A percentile compares a stretch with the other conserved stretches of the same genome.
phyloP scores from a whole-genome alignment of 257 asterid genomes.

The Fraxinus excelsior region DNA sequence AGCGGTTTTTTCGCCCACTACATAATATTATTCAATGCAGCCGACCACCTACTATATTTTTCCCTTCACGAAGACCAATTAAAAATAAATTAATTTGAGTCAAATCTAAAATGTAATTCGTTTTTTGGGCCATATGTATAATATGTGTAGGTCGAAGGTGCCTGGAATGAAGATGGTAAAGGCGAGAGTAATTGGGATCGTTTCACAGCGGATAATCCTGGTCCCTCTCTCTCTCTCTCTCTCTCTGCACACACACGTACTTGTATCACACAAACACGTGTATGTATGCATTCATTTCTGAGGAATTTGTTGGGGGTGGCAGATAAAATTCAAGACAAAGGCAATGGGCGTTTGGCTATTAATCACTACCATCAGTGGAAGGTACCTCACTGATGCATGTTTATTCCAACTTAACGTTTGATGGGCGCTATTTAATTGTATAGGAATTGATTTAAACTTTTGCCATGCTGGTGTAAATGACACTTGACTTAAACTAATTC shows the following conservation, averaged over 20 bases:
- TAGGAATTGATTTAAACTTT: too few species aligned
- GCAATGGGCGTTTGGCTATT: neutral
- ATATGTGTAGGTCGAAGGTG: neutral
- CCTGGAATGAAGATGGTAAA: neutral
- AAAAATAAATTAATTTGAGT: too few species aligned
- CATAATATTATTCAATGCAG: too few species aligned
- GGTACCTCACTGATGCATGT: neutral
- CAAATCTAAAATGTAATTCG: neutral
- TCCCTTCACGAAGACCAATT: too few species aligned
- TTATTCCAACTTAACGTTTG: too few species aligned
- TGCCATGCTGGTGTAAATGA: too few species aligned
- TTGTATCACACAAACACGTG: too few species aligned
- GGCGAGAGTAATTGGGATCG: conserved; percentile 1
- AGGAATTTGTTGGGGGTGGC: neutral
- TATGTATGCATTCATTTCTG: neutral
- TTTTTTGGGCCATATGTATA: neutral
- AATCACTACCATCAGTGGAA: neutral
- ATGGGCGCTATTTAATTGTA: too few species aligned
- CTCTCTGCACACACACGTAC: neutral
- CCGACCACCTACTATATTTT: too few species aligned
- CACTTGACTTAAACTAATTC: too few species aligned
- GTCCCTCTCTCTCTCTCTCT: neutral
- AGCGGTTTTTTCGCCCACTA: too few species aligned
- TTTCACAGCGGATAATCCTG: neutral
- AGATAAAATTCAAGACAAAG: neutral